Conservation (phyloP, 176 grass and related monocot genomes). For the Aegilops umbellulata region DNA sequence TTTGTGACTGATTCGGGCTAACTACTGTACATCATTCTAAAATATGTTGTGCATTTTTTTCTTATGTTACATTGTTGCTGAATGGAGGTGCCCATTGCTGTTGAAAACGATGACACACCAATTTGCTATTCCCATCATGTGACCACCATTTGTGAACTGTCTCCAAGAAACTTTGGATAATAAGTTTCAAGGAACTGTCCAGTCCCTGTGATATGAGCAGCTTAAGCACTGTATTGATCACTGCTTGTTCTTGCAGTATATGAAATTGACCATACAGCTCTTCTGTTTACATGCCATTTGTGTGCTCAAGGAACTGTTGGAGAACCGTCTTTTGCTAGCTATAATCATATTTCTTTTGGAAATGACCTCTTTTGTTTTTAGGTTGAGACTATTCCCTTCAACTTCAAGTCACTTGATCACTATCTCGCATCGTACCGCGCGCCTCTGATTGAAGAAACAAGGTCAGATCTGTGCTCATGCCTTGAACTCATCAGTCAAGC, state of each 20-base stretch:
- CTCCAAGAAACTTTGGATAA: no score
- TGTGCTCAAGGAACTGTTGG: background rate
- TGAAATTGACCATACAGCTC: background rate
- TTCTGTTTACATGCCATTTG: background rate
- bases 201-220: background rate
- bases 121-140: no score
- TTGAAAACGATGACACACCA: no score
- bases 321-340: background rate
- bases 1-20: no score
- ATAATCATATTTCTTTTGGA: background rate
- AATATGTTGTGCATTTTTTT: no score
- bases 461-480: slow-evolving; percentile 44
- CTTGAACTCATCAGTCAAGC: slow-evolving; percentile 47
- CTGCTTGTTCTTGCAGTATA: background rate
- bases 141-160: no score
- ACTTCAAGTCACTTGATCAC: slow-evolving; percentile 33
- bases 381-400: slow-evolving; percentile 52
- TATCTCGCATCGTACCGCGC: slow-evolving; percentile 49
- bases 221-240: background rate
- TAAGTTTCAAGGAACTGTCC: no score
- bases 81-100: no score
- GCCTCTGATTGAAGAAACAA: slow-evolving; percentile 78
- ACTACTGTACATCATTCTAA: no score
- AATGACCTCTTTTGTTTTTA: slow-evolving; percentile 16
- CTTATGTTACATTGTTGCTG: no score